Evolutionary conservation across 2,329 filamentous ascomycete species (phyloP), one percentile per base, ranked within the genome.

Genomic region (Colletotrichum sp.): DNA sequence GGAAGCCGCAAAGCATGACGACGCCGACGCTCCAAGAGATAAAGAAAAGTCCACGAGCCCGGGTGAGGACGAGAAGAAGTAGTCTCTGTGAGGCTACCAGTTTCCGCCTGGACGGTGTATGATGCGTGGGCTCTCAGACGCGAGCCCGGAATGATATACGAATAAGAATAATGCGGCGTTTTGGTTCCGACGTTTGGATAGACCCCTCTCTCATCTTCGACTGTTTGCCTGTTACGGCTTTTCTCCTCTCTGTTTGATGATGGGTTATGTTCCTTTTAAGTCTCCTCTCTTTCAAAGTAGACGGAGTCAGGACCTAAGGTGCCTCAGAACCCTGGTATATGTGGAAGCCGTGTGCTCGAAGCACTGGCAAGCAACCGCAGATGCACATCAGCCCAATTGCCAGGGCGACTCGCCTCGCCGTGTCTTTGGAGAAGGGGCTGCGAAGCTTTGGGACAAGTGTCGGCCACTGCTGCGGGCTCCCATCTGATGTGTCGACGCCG

Each of bases 331-430:
- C 72, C 52, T 68, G 55, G 39, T 76, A 77, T 30, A 76, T 76
- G 63, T 72, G 44, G 60, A 77, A 72, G 36, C 72, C 72, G 21
- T 72, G 69, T 68, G 72, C 73, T 59, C 76, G 76, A 55, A 77
- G 72, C 26, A 77, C 66, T 13, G 76, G 76, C 55, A 78, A 49
- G 63, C 77, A 78, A 7, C 77, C 77, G 39, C 77, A 77, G 16
- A 82, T 77, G 16, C 81, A 81, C 67, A 84, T 79, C 2, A 85
- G 77, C 6, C 82, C 84, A 64, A 85, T 78, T 12, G 80, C 80
- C 57, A 83, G 71, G 49, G 82, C 71, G 71, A 83, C 79, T 6
- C 81, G 80, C 68, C 80, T 79, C 66, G 80, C 82, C 69, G 81
- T 82, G 72, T 79, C 70, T 15, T 77, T 66, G 28, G 71, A 76